Evolutionary conservation across 2,329 filamentous ascomycete genomes (phyloP), one percentile per base, ranked within the genome.

Genomic region (Paramyrothecium roridum): DNA sequence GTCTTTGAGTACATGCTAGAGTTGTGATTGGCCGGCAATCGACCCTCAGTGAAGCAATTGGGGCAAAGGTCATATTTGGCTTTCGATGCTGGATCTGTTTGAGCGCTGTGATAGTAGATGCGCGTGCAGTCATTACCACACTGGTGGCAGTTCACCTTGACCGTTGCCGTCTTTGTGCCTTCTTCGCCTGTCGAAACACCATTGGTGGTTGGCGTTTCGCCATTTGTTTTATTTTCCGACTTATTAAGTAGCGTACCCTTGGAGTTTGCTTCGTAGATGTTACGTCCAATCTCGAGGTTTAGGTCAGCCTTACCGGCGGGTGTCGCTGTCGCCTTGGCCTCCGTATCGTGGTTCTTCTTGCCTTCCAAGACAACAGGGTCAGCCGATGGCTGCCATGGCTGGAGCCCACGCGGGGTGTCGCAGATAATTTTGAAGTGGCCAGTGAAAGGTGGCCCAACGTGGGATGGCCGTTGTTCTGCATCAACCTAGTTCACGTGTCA

Each of bases 401-500:
- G 93, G 52, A 99, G 82, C 40, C 95, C 95, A 56, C 95, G 87
- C 53, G 95, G 95, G 1, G 95, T 99, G 70, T 99, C 95, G 67
- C 92, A 95, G 55, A 93, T 93, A 58, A 98, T 88, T 71, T 91
- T 89, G 82, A 99, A 99, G 72, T 99, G 95, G 43, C 95, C 95
- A 3, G 95, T 99, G 67, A 97, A 98, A 8, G 95, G 95, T 3
- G 95, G 93, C 1, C 93, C 93, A 63, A 98, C 93, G 70, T 93
- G 95, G 2, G 95, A 97, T 11, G 95, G 95, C 56, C 95, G 85
- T 62, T 95, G 93, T 69, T 97, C 93, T 30, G 93, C 91, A 74
- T 99, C 95, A 67, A 99, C 93, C 93, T 98, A 60, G 21, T 34
- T 26, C 48, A 49, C 52, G 53, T 65, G 61, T 75, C 66, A 73